Evolutionary conservation across 345 rosid species (phyloP), one percentile per base, ranked within the genome.

Genomic region (Noccaea caerulescens): DNA sequence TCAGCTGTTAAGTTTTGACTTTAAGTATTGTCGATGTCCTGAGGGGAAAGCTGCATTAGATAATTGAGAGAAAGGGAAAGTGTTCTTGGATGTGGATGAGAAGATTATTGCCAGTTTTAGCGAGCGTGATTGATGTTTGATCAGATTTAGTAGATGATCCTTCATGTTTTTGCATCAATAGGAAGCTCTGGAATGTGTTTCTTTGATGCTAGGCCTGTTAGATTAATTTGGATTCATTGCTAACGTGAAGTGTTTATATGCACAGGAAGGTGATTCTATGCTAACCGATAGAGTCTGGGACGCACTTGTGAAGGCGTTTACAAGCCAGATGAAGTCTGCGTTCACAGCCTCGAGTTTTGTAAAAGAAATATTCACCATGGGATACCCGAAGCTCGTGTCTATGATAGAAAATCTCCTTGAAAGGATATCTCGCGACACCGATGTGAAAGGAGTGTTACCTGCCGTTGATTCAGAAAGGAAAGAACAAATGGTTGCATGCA

Each of bases 291-390:
- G 96, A 69, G 96, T 95, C 41, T 95, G 99, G 99, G 99, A 90
- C 76, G 96, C 97, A 44, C 76, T 92, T 72, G 92, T 92, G 77
- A 92, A 92, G 77, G 89, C 92, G 18, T 92, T 92, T 86, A 85
- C 96, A 9, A 84, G 65, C 70, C 99, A 92, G 74, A 90, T 95
- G 96, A 95, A 92, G 75, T 88, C 98, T 70, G 92, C 97, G 63
- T 95, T 83, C 79, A 90, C 96, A 37, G 97, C 98, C 36, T 95
- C 99, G 71, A 95, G 97, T 80, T 95, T 90, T 81, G 98, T 95
- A 8, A 95, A 92, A 81, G 98, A 95, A 70, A 86, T 88, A 71
- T 90, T 95, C 73, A 90, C 98, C 2, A 77, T 67, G 65, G 99
- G 98, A 49, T 95, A 95, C 62, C 99, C 99, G 6, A 95, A 95